Conservation (phyloP, 1,284 basidiomycete genomes). For the Afroboletus lepidellus region DNA sequence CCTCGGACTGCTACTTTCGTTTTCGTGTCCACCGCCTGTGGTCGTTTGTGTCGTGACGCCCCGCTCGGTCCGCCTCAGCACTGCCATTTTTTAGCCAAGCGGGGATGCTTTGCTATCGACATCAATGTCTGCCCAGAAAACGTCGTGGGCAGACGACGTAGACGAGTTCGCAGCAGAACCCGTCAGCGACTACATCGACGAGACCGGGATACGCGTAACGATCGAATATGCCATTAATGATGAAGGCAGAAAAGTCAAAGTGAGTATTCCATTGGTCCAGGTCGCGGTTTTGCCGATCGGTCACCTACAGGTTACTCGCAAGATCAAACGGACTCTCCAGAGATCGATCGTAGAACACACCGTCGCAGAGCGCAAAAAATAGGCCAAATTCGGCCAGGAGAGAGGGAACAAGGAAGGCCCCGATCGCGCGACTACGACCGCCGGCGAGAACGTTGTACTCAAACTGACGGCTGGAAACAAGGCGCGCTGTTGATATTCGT, state of each 20-base stretch:
- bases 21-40: too few relatives aligned
- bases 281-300: conserved; percentile 4
- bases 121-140: conserved; percentile 45
- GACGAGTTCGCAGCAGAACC: conserved; percentile 62
- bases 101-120: conserved; percentile 10
- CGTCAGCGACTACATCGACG: conserved; percentile 71
- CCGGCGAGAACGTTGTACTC: conserved; percentile 88
- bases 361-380: conserved; percentile 91
- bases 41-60: too few relatives aligned
- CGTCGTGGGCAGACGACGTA: conserved; percentile 82
- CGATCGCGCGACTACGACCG: conserved; percentile 92
- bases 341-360: conserved; percentile 92
- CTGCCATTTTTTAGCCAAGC: too few relatives aligned
- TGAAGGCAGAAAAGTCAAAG: conserved; percentile 94
- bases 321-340: conserved; percentile 85
- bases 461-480: conserved; percentile 87
- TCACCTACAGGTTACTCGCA: conserved; percentile 70
- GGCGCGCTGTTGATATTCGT: conserved; percentile 39
- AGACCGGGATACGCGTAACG: conserved; percentile 86
- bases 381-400: conserved; percentile 95
- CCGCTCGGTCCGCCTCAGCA: too few relatives aligned
- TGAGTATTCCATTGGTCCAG: conserved; percentile 26
- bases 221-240: conserved; percentile 88
- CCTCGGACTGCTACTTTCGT: too few relatives aligned
- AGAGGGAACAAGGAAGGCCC: conserved; percentile 87